Percentiles rank a stretch among this genome's conserved stretches.
Evolutionary conservation across 2,329 filamentous ascomycete species (phyloP).

Genomic region (Paraphoma sp.): DNA sequence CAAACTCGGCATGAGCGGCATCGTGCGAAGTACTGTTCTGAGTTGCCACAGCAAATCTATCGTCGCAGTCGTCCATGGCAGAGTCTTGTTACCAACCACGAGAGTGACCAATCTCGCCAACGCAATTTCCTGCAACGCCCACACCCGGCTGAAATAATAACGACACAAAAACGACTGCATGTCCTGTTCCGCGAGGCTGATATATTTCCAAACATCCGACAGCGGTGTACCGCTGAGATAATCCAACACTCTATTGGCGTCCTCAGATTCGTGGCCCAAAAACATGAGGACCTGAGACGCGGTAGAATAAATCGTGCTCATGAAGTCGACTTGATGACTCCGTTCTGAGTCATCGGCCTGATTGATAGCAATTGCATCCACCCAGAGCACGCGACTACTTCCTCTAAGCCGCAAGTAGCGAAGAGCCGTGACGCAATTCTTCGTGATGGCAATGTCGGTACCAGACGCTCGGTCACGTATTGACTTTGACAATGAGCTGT

Average conservation of each 20-base stretch:
- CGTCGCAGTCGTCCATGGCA: conserved; percentile 1
- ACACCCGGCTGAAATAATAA: conserved; percentile 17
- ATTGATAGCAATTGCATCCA: background rate
- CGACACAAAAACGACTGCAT: background rate
- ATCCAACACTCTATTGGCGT: conserved; percentile 2
- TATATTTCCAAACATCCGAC: background rate
- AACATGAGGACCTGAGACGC: background rate
- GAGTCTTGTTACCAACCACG: conserved; percentile 2
- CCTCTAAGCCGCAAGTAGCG: background rate
- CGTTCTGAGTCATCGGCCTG: background rate
- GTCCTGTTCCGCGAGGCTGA: background rate
- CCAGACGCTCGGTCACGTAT: background rate
- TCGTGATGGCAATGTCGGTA: background rate
- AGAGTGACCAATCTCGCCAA: conserved; percentile 15
- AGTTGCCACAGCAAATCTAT: background rate
- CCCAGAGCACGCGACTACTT: background rate
- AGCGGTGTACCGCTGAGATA: conserved; percentile 4
- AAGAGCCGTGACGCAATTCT: background rate
- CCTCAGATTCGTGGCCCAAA: background rate
- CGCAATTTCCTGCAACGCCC: conserved; percentile 26
- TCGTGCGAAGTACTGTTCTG: too few species aligned
- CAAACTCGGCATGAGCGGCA: background rate
- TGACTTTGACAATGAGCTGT: background rate
- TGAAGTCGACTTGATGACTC: background rate
- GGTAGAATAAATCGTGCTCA: background rate